These are phyloP conservation scores for Xylariaceae sp. DNA, from an alignment of 2,329 filamentous ascomycete genomes.

Conservation along the genomic window DNA sequence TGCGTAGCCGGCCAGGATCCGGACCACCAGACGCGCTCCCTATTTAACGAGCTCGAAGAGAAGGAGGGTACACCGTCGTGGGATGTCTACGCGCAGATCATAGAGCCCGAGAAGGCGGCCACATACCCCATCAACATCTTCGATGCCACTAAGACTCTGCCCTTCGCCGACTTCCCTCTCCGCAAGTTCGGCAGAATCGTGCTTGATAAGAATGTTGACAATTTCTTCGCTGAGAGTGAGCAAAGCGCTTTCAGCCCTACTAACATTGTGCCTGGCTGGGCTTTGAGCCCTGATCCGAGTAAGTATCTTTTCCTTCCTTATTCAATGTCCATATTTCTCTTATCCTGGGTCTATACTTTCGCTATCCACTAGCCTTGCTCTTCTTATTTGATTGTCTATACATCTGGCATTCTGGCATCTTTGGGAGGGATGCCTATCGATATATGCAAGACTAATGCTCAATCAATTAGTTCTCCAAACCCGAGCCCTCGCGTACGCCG, in stretches of 20 bases:
- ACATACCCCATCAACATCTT: slow-evolving; percentile 48
- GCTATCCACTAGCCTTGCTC: background rate
- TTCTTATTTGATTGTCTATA: too few species aligned
- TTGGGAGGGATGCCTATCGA: too few species aligned
- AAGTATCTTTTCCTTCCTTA: background rate
- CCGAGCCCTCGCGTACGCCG: slow-evolving; percentile 52
- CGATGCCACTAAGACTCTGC: slow-evolving; percentile 55
- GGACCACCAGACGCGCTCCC: slow-evolving; percentile 38
- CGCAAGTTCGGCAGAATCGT: slow-evolving; percentile 46
- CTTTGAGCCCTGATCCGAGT: slow-evolving; percentile 46
- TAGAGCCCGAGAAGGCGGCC: slow-evolving; percentile 48
- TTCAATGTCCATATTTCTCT: background rate
- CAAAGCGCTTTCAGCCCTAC: slow-evolving; percentile 56
- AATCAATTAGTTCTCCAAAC: slow-evolving; percentile 47
- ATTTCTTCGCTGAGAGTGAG: slow-evolving; percentile 43
- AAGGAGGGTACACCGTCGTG: slow-evolving; percentile 46
- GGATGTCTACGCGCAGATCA: slow-evolving; percentile 52
- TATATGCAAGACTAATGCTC: too few species aligned
- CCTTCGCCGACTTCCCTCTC: slow-evolving; percentile 46
- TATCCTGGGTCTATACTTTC: background rate
- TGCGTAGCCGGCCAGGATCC: slow-evolving; percentile 43
- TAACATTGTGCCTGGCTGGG: slow-evolving; percentile 53
- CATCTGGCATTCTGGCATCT: too few species aligned
- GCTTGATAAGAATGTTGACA: slow-evolving; percentile 42
- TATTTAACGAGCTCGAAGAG: slow-evolving; percentile 42